A percentile compares a stretch with the other conserved stretches of the same genome.
phyloP scores from a whole-genome alignment of 1,139 yeast genomes.

The Saccharomyces hybrid region DNA sequence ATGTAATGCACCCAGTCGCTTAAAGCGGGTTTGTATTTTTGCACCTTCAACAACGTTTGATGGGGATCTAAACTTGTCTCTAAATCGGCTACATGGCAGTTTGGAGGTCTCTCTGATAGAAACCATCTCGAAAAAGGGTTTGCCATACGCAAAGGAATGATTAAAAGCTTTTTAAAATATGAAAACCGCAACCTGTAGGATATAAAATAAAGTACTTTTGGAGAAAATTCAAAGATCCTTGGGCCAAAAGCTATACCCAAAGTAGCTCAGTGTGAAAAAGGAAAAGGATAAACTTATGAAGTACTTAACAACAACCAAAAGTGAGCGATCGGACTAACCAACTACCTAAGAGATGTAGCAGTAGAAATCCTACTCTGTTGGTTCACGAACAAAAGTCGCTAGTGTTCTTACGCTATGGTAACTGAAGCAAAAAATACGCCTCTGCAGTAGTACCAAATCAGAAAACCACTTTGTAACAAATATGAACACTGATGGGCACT shows the following conservation, averaged over 20 bases:
- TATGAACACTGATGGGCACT: background rate
- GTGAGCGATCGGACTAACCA: background rate
- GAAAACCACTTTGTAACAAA: background rate
- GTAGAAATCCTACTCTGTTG: background rate
- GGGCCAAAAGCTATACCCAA: background rate
- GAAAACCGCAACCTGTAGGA: background rate
- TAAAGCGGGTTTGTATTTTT: conserved; percentile 41
- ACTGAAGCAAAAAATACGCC: background rate
- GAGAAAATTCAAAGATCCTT: background rate
- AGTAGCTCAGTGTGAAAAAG: background rate
- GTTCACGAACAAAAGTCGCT: background rate
- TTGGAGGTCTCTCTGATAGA: conserved; percentile 52
- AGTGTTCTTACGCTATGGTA: background rate
- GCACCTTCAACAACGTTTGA: conserved; percentile 42
- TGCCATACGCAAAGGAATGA: background rate
- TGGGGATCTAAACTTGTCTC: conserved; percentile 53
- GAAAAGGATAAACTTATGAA: background rate
- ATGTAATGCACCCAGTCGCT: conserved; percentile 48
- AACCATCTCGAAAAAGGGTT: conserved; percentile 43
- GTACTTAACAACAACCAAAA: background rate
- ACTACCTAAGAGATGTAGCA: background rate
- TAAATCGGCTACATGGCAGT: conserved; percentile 48
- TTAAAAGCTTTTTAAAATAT: background rate
- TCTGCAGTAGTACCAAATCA: background rate
- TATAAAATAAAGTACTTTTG: background rate